Evolutionary conservation across 768 basidiomycete genomes (phyloP).

Genomic region (Naganishia onofrii): DNA sequence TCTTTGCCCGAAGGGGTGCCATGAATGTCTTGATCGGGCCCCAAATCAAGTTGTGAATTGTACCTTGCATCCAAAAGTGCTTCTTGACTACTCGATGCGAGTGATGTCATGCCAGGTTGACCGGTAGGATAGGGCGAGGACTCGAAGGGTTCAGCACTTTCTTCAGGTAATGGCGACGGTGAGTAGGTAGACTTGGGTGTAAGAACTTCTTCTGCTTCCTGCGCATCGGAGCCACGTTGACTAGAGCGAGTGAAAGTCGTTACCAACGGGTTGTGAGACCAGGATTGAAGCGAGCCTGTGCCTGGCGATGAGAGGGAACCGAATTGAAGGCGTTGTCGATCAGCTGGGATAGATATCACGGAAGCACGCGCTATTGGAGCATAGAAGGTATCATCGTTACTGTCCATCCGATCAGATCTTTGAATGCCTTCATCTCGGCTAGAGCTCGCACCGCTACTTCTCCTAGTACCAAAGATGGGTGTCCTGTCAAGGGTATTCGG

Average conservation of each 20-base stretch:
- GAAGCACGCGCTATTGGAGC: slow-evolving; percentile 4
- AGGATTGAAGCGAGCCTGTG: background rate
- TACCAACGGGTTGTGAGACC: background rate
- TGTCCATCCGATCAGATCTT: background rate
- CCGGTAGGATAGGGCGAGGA: background rate
- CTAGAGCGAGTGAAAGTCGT: background rate
- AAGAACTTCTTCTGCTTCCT: slow-evolving; percentile 2
- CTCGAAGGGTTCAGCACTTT: background rate
- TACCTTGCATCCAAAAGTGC: background rate
- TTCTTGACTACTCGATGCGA: background rate
- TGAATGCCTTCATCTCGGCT: background rate
- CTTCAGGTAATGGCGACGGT: background rate
- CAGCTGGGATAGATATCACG: background rate
- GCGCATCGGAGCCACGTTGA: slow-evolving; percentile 3
- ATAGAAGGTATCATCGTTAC: slow-evolving; percentile 3
- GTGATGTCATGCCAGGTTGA: background rate
- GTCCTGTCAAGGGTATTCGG: background rate
- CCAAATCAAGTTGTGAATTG: background rate
- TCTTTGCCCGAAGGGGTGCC: background rate
- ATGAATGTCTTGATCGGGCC: background rate
- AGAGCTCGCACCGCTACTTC: background rate
- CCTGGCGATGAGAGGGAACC: slow-evolving; percentile 3
- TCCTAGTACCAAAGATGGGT: background rate
- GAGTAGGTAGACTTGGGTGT: slow-evolving; percentile 2
- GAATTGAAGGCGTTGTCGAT: background rate